These are phyloP conservation scores for Ambrosiella xylebori DNA, from an alignment of 2,329 filamentous ascomycete genomes.

Conservation along the genomic window DNA sequence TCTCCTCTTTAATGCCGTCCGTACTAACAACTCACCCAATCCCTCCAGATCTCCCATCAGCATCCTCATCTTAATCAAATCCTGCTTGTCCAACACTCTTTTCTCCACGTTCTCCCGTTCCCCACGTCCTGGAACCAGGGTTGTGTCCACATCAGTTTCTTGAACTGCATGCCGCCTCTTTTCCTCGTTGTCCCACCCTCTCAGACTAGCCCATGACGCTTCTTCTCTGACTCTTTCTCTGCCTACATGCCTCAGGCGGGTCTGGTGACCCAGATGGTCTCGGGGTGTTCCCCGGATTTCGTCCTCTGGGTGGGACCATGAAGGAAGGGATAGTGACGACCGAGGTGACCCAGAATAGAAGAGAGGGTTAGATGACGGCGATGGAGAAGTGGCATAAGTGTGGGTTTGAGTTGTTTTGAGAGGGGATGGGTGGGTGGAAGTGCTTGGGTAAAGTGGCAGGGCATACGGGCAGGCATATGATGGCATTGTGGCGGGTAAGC, in stretches of 20 bases:
- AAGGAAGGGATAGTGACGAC: background rate
- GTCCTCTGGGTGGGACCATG: background rate
- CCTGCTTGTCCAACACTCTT: background rate
- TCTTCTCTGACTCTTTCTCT: background rate
- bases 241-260: background rate
- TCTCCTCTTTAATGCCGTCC: background rate
- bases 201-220: background rate
- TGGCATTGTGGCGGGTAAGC: too few species aligned
- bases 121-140: too few species aligned
- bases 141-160: too few species aligned
- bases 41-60: background rate
- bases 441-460: too few species aligned
- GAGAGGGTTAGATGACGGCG: background rate
- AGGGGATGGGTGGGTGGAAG: background rate
- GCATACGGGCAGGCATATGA: too few species aligned
- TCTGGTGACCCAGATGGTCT: background rate
- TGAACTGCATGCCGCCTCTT: too few species aligned
- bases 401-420: background rate
- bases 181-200: too few species aligned
- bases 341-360: background rate
- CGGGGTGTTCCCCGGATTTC: background rate
- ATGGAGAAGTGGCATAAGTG: background rate
- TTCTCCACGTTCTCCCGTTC: background rate
- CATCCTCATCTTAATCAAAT: background rate
- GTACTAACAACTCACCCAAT: background rate